Base-by-base conservation (phyloP, 2,329 filamentous ascomycete species). In the Fonsecaea pedrosoi region DNA sequence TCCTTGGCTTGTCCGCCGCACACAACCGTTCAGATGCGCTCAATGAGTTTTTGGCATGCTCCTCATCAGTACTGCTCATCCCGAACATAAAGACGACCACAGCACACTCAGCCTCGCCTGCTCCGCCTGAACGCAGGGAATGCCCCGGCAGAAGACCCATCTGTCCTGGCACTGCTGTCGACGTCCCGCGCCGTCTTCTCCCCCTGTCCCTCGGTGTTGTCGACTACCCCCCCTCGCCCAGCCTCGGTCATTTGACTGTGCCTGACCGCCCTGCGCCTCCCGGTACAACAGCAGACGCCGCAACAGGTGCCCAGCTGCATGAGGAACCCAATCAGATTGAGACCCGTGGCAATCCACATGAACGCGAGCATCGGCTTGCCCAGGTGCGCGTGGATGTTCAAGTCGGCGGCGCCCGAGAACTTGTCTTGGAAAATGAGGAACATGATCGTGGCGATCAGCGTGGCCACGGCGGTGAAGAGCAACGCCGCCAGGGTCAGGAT, bases 301-400 rank as follows among this genome's bases (percentile, higher is more conserved):
- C 92, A 97, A 73, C 89, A 91, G 77, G 94, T 84, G 37, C 89
- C 87, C 34, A 90, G 81, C 77, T 96, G 92, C 21, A 96, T 82
- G 37, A 90, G 76, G 73, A 91, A 94, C 0, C 90, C 89, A 21
- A 94, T 74, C 4, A 92, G 79, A 1, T 87, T 86, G 67, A 89
- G 86, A 0, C 83, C 86, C 0, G 88, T 85, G 0, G 90, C 91
- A 34, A 92, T 85, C 94, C 94, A 98, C 90, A 96, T 94, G 75
- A 96, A 96, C 0, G 82, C 90, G 74, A 96, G 86, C 90, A 96
- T 94, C 71, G 87, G 84, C 40, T 77, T 79, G 5, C 93, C 93
- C 38, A 96, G 81, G 2, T 84, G 79, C 2, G 89, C 91, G 9
- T 80, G 77, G 72, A 97, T 93, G 77, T 96, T 95, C 60, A 97